Conservation (phyloP, 305 asterid species). For the Rubia balearica region DNA sequence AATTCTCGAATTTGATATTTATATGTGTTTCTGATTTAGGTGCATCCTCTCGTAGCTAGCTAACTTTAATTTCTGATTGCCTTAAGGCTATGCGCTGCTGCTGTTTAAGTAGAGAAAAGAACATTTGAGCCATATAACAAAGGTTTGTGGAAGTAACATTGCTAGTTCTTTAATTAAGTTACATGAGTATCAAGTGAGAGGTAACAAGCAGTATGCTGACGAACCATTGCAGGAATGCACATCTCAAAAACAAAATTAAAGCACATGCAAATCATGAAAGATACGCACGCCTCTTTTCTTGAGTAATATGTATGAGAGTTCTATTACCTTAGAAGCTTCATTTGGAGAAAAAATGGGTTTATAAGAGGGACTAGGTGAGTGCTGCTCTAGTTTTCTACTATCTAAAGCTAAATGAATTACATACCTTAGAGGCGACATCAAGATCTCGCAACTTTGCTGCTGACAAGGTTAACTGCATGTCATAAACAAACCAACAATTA, state of each 20-base stretch:
- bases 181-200: too few relatives aligned
- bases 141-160: not conserved
- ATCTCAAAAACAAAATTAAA: too few relatives aligned
- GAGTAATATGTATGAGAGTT: too few relatives aligned
- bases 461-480: not conserved
- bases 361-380: too few relatives aligned
- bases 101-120: not conserved
- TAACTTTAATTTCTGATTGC: too few relatives aligned
- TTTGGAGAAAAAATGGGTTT: too few relatives aligned
- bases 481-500: not conserved
- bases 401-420: not conserved
- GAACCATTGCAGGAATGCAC: too few relatives aligned
- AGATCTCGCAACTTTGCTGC: not conserved
- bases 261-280: not conserved
- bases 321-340: too few relatives aligned
- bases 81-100: too few relatives aligned
- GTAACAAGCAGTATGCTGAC: not conserved
- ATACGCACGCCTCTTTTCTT: not conserved
- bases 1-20: too few relatives aligned
- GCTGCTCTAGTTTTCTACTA: not conserved
- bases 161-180: not conserved
- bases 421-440: not conserved
- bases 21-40: too few relatives aligned
- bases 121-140: not conserved
- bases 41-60: too few relatives aligned